Evolutionary conservation across 768 basidiomycete species (phyloP), one percentile per base, ranked within the genome.

Genomic region (Tremella mesenterica): DNA sequence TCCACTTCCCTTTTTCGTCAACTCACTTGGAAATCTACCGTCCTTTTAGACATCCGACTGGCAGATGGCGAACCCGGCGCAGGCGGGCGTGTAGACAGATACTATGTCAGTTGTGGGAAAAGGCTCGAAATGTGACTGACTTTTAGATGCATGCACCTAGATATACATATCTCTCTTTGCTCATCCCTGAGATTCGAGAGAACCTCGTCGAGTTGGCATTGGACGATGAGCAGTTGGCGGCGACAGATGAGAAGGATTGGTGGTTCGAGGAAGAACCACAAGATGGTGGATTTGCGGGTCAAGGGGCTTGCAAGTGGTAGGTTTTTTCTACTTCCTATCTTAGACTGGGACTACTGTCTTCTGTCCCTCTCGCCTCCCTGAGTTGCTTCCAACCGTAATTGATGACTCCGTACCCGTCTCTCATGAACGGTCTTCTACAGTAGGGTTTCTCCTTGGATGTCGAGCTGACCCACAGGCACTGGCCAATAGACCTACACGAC

Each of bases 401-500:
- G n/a, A n/a, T n/a, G n/a, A n/a, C n/a, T n/a, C n/a, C n/a, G n/a
- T n/a, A n/a, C n/a, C n/a, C n/a, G n/a, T n/a, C n/a, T n/a, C n/a
- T n/a, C n/a, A n/a, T n/a, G n/a, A n/a, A n/a, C n/a, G n/a, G n/a
- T n/a, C n/a, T n/a, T n/a, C n/a, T n/a, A n/a, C n/a, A n/a, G n/a
- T n/a, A n/a, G n/a, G n/a, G n/a, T n/a, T n/a, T n/a, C n/a, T n/a
- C n/a, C n/a, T n/a, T n/a, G n/a, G n/a, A n/a, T n/a, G n/a, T n/a
- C n/a, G n/a, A n/a, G n/a, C 16, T 38, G 14, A 7, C 18, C 28
- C 10, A 3, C 67, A 99, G 95, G 92, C 92, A 99, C 73, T 97
- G 93, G 95, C 85, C 93, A 45, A 81, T 99, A 53, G 95, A 95
- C 28, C 79, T 97, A 36, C 82, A 97, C 57, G 92, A 92, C 88